Base-by-base conservation (phyloP, 2,329 filamentous ascomycete genomes). In the Albophoma yamanashiensis region DNA sequence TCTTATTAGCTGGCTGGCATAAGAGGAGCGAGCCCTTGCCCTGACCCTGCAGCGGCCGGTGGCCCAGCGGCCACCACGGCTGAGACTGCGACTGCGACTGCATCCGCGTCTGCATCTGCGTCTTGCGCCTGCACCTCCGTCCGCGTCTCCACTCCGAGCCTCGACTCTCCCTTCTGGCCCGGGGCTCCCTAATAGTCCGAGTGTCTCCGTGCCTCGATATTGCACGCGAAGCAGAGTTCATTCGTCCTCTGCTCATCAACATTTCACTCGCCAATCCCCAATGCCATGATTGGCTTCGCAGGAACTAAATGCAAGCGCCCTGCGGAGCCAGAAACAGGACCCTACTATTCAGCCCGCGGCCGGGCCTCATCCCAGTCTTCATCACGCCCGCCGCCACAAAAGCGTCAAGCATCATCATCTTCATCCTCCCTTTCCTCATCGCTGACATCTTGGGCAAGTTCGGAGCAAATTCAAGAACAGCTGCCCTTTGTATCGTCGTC, bases 401-500 rank as follows among this genome's bases (percentile, higher is more conserved):
- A 53, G 50, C 8, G 50, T n/a, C 50, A n/a, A 36, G 50, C 27
- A n/a, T 34, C 50, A 1, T 57, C 61, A 11, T 42, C 56, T 40
- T 36, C n/a, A 25, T 31, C 52, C 17, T 17, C 27, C 27, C 27
- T 5, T 31, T 31, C 55, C 2, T 34, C 47, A 1, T 55, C 61
- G n/a, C 31, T 52, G 34, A 22, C 47, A 20, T 17, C 39, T 31
- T 22, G 47, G 14, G 22, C 22, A 11, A 39, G 4, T 40, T 56
- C 58, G 17, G 53, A 40, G 25, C 56, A 25, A 53, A 52, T 50
- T 27, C 43, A 55, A 53, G 60, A 58, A n/a, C 60, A 47, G 15
- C 36, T 62, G 38, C 62, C 64, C 47, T 58, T 61, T n/a, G 42
- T 64, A 14, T 61, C 66, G 12, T 68, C 65, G 17, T 60, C 64